Evolutionary conservation across 257 asterid genomes (phyloP).

Genomic region (Gentiana straminea): DNA sequence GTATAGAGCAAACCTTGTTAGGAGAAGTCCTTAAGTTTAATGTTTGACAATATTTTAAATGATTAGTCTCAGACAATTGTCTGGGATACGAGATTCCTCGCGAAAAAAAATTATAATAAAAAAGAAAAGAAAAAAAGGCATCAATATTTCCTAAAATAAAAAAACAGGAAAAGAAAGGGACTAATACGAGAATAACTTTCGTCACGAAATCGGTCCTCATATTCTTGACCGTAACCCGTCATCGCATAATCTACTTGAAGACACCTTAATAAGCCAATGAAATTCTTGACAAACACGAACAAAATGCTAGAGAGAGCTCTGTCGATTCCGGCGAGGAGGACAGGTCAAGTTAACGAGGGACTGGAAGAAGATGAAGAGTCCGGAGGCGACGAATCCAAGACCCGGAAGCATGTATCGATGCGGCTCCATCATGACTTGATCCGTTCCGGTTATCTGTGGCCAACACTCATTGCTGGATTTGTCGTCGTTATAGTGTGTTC

Average conservation of each 20-base stretch:
- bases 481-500: conserved; percentile 36
- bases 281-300: neutral
- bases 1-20: too few relatives aligned
- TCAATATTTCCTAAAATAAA: neutral
- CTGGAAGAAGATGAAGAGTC: conserved; percentile 24
- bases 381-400: conserved; percentile 67
- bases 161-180: neutral
- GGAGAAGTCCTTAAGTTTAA: too few relatives aligned
- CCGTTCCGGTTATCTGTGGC: conserved; percentile 73
- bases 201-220: too few relatives aligned
- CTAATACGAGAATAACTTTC: neutral
- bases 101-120: too few relatives aligned
- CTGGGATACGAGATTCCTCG: too few relatives aligned
- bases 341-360: conserved; percentile 49
- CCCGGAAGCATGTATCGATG: conserved; percentile 47
- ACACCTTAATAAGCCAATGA: neutral
- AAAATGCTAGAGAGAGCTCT: conserved; percentile 73
- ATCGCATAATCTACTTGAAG: too few relatives aligned
- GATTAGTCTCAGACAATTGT: too few relatives aligned
- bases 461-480: conserved; percentile 44
- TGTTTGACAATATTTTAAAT: too few relatives aligned
- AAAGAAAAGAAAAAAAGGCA: too few relatives aligned
- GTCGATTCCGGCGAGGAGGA: conserved; percentile 62
- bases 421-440: conserved; percentile 49
- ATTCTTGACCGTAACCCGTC: neutral